These are phyloP conservation scores for Aspergillus puulaauensis DNA, from an alignment of 2,329 filamentous ascomycete species.

Conservation along the genomic window DNA sequence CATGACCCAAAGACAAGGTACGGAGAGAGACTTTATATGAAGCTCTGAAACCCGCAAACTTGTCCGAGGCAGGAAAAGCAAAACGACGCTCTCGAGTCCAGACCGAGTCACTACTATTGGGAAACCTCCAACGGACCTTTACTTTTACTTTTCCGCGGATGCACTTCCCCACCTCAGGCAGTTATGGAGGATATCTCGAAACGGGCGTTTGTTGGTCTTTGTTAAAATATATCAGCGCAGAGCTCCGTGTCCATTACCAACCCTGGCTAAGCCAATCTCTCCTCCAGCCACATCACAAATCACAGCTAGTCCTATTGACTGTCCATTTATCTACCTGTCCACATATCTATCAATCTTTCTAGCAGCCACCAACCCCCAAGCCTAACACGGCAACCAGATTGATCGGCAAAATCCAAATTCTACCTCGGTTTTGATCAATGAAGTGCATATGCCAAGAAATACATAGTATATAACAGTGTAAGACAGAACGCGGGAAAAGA, in stretches of 20 bases:
- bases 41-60: background rate
- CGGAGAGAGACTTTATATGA: background rate
- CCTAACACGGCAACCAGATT: background rate
- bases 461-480: background rate
- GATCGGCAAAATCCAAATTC: background rate
- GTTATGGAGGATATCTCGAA: background rate
- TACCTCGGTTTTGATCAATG: background rate
- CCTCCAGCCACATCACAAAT: background rate
- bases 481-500: background rate
- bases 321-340: background rate
- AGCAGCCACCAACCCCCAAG: background rate
- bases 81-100: background rate
- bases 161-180: background rate
- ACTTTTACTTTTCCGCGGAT: background rate
- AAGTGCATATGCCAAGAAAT: background rate
- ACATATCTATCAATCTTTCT: background rate
- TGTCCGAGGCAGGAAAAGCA: background rate
- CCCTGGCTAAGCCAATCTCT: background rate
- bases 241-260: background rate
- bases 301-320: background rate
- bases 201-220: background rate
- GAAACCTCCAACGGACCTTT: background rate
- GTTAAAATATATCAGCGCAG: background rate
- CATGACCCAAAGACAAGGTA: background rate
- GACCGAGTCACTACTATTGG: background rate